phyloP scores from a whole-genome alignment of 2,329 filamentous ascomycete genomes.

The Xylaria sp. region DNA sequence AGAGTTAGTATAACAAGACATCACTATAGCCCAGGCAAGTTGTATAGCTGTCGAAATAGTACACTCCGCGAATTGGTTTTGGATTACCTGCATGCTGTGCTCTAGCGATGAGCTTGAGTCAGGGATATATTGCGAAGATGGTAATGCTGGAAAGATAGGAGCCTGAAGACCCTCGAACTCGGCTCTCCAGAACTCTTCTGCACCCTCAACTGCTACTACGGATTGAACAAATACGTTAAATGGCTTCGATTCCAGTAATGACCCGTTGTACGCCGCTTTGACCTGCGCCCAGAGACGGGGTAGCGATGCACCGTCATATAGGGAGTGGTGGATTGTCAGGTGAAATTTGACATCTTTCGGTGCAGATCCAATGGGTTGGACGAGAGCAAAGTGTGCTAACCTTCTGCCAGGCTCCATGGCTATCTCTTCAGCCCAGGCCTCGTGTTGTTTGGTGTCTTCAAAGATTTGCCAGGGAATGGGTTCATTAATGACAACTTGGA shows the following conservation, averaged over 20 bases:
- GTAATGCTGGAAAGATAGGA: constrained; percentile 13
- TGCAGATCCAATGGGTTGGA: neutral
- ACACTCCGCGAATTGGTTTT: neutral
- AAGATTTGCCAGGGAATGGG: neutral
- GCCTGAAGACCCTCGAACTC: constrained; percentile 6
- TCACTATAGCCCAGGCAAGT: constrained; percentile 9
- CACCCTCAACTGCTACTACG: neutral
- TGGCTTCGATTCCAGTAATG: neutral
- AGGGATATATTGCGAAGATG: neutral
- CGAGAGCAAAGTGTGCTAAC: constrained; percentile 1
- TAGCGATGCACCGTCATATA: constrained; percentile 20
- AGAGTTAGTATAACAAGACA: constrained; percentile 12
- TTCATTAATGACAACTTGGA: constrained; percentile 17
- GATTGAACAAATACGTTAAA: constrained; percentile 20
- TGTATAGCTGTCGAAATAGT: constrained; percentile 6
- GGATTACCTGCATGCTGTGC: neutral
- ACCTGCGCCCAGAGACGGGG: constrained; percentile 1
- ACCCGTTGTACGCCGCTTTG: neutral
- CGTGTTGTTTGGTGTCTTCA: neutral
- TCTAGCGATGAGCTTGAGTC: neutral
- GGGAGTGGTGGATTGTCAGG: constrained; percentile 15
- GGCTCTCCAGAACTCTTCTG: constrained; percentile 2
- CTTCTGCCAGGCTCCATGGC: constrained; percentile 1
- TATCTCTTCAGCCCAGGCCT: neutral
- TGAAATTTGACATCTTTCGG: neutral